Evolutionary conservation across 345 rosid species (phyloP).

Genomic region (Pistacia vera): DNA sequence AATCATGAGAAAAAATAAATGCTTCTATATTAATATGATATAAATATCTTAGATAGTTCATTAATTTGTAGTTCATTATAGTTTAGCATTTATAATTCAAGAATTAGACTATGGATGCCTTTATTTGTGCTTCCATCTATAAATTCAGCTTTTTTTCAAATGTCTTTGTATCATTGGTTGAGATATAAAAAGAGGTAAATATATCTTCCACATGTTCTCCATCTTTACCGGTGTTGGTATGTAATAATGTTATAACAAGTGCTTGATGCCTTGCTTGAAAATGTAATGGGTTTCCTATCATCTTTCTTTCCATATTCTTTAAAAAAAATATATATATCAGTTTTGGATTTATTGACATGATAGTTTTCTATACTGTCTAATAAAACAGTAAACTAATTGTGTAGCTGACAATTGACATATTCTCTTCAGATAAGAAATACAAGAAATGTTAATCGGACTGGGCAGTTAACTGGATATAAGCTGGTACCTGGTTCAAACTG

Average conservation of each 20-base stretch:
- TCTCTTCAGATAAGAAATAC: constrained; percentile 61
- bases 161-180: background rate
- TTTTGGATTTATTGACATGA: background rate
- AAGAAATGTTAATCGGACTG: constrained; percentile 72
- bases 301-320: background rate
- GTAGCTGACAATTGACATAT: background rate
- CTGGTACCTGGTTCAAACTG: constrained; percentile 77
- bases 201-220: background rate
- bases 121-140: background rate
- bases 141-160: background rate
- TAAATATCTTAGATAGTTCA: no score
- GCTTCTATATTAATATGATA: no score
- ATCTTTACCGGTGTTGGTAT: background rate
- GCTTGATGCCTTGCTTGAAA: background rate
- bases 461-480: constrained; percentile 72
- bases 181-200: background rate
- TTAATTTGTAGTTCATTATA: no score
- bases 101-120: background rate
- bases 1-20: no score
- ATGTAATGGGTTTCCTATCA: no score
- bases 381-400: background rate
- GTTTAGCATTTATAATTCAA: no score
- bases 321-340: background rate
- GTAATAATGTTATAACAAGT: background rate
- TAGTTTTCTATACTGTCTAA: background rate